Base-by-base conservation (phyloP, 1,284 basidiomycete species). In the Rhizopogon parksii region DNA sequence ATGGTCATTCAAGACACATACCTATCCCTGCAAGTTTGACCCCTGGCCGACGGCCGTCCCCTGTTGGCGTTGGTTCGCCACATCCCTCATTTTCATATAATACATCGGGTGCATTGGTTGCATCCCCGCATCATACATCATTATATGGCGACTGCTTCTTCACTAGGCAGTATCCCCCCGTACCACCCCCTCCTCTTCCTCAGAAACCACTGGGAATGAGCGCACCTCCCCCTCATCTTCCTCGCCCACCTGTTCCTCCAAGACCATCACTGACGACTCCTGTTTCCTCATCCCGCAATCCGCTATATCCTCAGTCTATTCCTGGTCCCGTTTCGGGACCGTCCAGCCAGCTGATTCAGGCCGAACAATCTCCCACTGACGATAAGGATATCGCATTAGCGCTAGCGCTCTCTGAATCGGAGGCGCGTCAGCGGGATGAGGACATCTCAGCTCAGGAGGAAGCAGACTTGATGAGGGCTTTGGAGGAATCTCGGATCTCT, bases 381-480 rank as follows among this genome's bases (percentile, higher is more conserved):
- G 68, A 70, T 8, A 63, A 63, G 32, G 67, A 68, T n/a, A 52
- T 75, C 7, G 60, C 61, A 34, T 61, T 63, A 11, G 75, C 68
- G 7, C 61, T 86, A 17, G 75, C 76, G n/a, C 57, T 82, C 30
- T 85, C 85, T 2, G 71, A 73, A 37, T 73, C 75, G 38, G 77
- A 80, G 50, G 69, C 73, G 3, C 63, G 63, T 25, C 68, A 68
- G 37, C 69, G 70, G 40, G 66, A 72, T 51, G 62, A 69, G 38
- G 57, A 60, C 15, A 39, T 65, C 40, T 45, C 60, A 30, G 56
- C 62, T 7, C 60, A 77, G 57, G 85, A 88, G 59, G 82, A 85
- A 51, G 79, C 79, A 34, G 81, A 85, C 40, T 69, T 88, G 17
- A 78, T 77, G n/a, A 72, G 70, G 56, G 85, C 84, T 0, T 58